These are phyloP conservation scores for Puccinia coronata DNA, from an alignment of 1,284 basidiomycete species.

Conservation along the genomic window DNA sequence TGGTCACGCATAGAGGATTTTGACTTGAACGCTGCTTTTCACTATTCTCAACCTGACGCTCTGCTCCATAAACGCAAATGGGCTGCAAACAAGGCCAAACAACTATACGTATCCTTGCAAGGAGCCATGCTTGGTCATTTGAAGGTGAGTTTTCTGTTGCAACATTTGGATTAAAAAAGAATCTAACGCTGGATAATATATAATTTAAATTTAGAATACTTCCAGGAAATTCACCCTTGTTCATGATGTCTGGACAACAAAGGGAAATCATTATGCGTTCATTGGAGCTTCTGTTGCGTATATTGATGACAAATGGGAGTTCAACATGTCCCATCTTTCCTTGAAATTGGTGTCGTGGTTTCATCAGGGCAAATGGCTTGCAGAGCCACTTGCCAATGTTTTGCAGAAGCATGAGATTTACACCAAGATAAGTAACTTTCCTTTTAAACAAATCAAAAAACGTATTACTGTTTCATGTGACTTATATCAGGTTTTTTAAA, in stretches of 20 bases:
- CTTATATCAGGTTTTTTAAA: slow-evolving; percentile 13
- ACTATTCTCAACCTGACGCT: slow-evolving; percentile 21
- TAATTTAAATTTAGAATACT: not conserved
- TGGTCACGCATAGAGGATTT: slow-evolving; percentile 22
- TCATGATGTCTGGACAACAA: slow-evolving; percentile 39
- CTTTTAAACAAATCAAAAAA: not conserved
- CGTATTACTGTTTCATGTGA: not conserved
- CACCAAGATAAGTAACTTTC: slow-evolving; percentile 13
- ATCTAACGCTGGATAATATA: not conserved
- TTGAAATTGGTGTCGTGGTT: too few relatives aligned
- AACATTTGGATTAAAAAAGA: not conserved
- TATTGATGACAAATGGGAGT: slow-evolving; percentile 31
- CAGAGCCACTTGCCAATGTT: slow-evolving; percentile 36
- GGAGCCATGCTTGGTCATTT: not conserved
- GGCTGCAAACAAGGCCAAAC: slow-evolving; percentile 23
- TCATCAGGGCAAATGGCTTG: too few relatives aligned
- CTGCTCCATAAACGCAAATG: slow-evolving; percentile 17
- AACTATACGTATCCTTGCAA: slow-evolving; percentile 19
- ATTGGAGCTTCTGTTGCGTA: slow-evolving; percentile 25
- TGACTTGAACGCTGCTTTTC: slow-evolving; percentile 7
- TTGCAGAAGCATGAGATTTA: slow-evolving; percentile 16
- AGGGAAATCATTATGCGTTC: slow-evolving; percentile 26
- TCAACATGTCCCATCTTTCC: slow-evolving; percentile 17
- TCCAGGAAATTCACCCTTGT: slow-evolving; percentile 22
- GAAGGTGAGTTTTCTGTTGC: not conserved